Conservation (phyloP, 2,329 filamentous ascomycete species). For the Lasiodiplodia sp. region DNA sequence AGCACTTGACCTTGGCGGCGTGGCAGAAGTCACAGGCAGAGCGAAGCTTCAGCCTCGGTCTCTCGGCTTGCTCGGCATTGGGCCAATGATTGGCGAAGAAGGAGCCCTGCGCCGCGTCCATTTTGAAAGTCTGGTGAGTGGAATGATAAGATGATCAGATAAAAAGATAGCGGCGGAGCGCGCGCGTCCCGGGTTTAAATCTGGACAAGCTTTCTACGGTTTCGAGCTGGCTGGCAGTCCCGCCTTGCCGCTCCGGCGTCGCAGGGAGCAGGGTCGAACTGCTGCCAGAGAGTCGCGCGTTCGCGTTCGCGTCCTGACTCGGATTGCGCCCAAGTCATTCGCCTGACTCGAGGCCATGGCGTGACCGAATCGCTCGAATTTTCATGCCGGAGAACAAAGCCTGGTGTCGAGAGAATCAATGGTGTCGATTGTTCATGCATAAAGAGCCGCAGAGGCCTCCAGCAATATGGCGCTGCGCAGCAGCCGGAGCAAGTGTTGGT, state of each 20-base stretch:
- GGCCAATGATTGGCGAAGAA: background rate
- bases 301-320: conserved; percentile 10
- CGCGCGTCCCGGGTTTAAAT: conserved; percentile 8
- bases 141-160: conserved; percentile 25
- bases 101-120: background rate
- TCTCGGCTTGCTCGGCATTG: background rate
- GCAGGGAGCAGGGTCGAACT: background rate
- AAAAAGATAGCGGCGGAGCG: background rate
- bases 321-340: background rate
- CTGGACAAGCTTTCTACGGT: background rate
- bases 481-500: too few species aligned
- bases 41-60: conserved; percentile 21
- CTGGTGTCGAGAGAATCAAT: too few species aligned
- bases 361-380: background rate
- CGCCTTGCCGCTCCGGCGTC: conserved; percentile 13
- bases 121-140: background rate
- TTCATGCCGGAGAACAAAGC: too few species aligned
- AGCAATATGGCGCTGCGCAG: background rate
- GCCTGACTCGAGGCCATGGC: conserved; percentile 18
- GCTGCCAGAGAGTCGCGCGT: background rate
- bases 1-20: conserved; percentile 24
- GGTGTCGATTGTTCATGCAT: too few species aligned
- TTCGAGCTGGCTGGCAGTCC: background rate
- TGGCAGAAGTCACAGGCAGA: conserved; percentile 27
- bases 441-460: too few species aligned